A percentile compares a stretch with the other conserved stretches of the same genome.
Evolutionary conservation across 2,329 filamentous ascomycete species (phyloP).

Genomic region (Fusarium avenaceum): DNA sequence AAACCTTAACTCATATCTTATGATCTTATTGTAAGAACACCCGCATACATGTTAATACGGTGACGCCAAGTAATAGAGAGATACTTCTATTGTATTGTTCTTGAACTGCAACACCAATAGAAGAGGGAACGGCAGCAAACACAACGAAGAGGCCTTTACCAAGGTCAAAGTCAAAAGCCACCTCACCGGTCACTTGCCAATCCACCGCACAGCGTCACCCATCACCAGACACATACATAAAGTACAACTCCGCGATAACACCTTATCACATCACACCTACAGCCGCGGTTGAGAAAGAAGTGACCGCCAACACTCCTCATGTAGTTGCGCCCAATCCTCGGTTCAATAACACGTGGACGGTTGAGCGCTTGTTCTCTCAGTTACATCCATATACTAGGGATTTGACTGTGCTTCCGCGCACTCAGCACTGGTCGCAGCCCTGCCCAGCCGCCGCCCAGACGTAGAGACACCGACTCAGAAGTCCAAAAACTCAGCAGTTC

Average conservation of each 20-base stretch:
- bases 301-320: slow-evolving; percentile 32
- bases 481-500: slow-evolving; percentile 32
- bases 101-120: background rate
- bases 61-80: background rate
- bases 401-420: slow-evolving; percentile 4
- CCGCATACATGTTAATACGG: background rate
- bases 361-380: slow-evolving; percentile 40
- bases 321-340: slow-evolving; percentile 49
- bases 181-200: slow-evolving; percentile 21
- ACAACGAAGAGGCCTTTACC: slow-evolving; percentile 12
- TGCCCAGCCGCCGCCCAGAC: slow-evolving; percentile 36
- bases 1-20: background rate
- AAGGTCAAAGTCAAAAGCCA: slow-evolving; percentile 21
- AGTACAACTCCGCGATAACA: slow-evolving; percentile 25
- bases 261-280: slow-evolving; percentile 27
- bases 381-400: slow-evolving; percentile 16
- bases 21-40: background rate
- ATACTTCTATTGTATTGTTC: background rate
- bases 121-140: slow-evolving; percentile 1
- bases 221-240: slow-evolving; percentile 23
- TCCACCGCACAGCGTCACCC: slow-evolving; percentile 26
- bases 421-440: slow-evolving; percentile 21
- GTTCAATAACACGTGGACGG: slow-evolving; percentile 50
- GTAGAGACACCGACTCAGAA: slow-evolving; percentile 9
- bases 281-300: slow-evolving; percentile 32